A percentile compares a stretch with the other conserved stretches of the same genome.
Conservation (phyloP, 257 asterid genomes). For the Echites panduratus region DNA sequence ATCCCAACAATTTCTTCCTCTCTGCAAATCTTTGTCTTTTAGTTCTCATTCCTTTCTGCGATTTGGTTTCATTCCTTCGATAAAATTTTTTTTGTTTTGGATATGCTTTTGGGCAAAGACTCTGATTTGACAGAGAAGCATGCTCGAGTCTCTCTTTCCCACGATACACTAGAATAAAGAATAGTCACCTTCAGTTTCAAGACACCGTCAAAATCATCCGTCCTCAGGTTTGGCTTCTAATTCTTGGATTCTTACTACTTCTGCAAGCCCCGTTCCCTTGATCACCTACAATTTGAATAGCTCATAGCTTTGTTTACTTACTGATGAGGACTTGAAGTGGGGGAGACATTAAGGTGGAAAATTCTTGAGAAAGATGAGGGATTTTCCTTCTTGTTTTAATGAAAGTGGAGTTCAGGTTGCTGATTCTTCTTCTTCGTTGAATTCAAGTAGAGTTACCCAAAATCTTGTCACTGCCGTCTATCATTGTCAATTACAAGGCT, state of each 20-base stretch:
- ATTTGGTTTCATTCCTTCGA: background rate
- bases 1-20: background rate
- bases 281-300: background rate
- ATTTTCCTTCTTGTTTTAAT: slow-evolving; percentile 22
- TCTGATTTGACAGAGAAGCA: slow-evolving; percentile 12
- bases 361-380: slow-evolving; percentile 41
- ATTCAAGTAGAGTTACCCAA: slow-evolving; percentile 32
- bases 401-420: slow-evolving; percentile 64
- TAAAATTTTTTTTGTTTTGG: background rate
- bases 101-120: slow-evolving; percentile 5
- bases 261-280: background rate
- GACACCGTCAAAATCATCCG: slow-evolving; percentile 1
- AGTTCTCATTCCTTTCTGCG: background rate
- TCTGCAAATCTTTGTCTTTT: slow-evolving; percentile 2
- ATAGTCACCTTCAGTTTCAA: slow-evolving; percentile 12
- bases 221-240: slow-evolving; percentile 1
- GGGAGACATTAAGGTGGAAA: background rate
- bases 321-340: background rate
- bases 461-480: slow-evolving; percentile 53
- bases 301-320: background rate
- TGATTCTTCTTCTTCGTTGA: slow-evolving; percentile 38
- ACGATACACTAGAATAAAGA: background rate
- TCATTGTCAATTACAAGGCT: slow-evolving; percentile 29
- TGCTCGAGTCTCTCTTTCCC: slow-evolving; percentile 3
- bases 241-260: background rate